A percentile compares a stretch with the other conserved stretches of the same genome.
These are phyloP conservation scores for Umbelopsis sp. DNA, from an alignment of 371 early-diverging fungal genomes.

Conservation along the genomic window DNA sequence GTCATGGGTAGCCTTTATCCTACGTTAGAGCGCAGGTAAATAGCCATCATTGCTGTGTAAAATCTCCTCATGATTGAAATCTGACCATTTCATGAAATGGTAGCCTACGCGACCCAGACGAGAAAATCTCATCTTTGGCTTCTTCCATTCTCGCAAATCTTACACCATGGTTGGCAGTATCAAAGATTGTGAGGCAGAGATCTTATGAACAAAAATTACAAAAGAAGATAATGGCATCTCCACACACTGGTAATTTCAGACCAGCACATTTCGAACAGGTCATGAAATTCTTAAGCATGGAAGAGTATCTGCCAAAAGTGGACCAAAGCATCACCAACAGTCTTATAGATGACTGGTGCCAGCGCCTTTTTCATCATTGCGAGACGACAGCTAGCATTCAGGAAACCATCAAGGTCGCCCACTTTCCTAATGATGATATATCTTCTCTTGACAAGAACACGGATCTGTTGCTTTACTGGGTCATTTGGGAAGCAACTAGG, in stretches of 20 bases:
- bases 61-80: conserved; percentile 20
- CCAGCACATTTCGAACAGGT: conserved; percentile 51
- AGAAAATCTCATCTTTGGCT: background rate
- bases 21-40: background rate
- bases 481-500: conserved; percentile 77
- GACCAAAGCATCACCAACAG: background rate
- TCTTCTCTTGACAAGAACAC: conserved; percentile 34
- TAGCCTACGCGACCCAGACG: conserved; percentile 15
- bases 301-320: conserved; percentile 26
- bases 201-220: conserved; percentile 1
- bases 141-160: background rate
- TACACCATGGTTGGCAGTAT: conserved; percentile 9
- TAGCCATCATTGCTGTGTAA: conserved; percentile 22
- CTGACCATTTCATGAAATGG: conserved; percentile 18
- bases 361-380: conserved; percentile 43
- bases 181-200: background rate
- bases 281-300: conserved; percentile 44
- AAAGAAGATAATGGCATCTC: conserved; percentile 43
- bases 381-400: conserved; percentile 25
- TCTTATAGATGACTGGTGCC: conserved; percentile 34
- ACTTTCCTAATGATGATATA: background rate
- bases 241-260: conserved; percentile 51
- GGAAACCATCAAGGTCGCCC: background rate
- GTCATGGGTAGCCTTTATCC: background rate
- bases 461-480: conserved; percentile 68